phyloP scores from a whole-genome alignment of 2,329 filamentous ascomycete species.

The Colletotrichum musae region DNA sequence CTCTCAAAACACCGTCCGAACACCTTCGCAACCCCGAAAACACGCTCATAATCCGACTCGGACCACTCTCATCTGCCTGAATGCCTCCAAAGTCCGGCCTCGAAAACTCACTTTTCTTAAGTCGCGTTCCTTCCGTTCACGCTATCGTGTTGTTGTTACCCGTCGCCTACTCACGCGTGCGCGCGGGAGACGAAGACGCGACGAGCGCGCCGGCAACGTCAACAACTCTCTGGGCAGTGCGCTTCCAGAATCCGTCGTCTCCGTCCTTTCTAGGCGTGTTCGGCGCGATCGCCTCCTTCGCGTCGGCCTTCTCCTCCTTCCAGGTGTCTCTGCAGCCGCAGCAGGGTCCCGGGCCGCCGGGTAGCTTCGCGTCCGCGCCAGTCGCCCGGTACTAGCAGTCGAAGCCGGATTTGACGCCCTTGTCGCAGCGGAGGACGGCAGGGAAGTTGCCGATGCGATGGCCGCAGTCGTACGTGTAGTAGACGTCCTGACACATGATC shows the following conservation, averaged over 20 bases:
- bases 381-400: conserved; percentile 21
- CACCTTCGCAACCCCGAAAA: no score
- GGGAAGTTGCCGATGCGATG: conserved; percentile 9
- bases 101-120: no score
- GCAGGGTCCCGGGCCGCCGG: conserved; percentile 14
- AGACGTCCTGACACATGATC: neutral
- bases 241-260: neutral
- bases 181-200: neutral
- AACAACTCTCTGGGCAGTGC: neutral
- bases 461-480: conserved; percentile 20
- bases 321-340: conserved; percentile 5
- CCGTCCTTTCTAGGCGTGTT: neutral
- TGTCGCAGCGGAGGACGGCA: conserved; percentile 15
- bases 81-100: no score
- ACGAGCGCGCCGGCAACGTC: neutral
- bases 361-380: conserved; percentile 14
- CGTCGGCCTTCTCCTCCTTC: conserved; percentile 13
- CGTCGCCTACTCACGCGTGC: neutral
- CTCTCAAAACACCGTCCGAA: no score
- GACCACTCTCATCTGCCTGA: no score
- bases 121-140: no score
- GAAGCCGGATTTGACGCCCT: conserved; percentile 17
- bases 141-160: neutral
- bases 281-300: neutral
- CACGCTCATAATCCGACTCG: no score